phyloP scores from a whole-genome alignment of 2,329 filamentous ascomycete species.

The Aspergillus fijiensis region DNA sequence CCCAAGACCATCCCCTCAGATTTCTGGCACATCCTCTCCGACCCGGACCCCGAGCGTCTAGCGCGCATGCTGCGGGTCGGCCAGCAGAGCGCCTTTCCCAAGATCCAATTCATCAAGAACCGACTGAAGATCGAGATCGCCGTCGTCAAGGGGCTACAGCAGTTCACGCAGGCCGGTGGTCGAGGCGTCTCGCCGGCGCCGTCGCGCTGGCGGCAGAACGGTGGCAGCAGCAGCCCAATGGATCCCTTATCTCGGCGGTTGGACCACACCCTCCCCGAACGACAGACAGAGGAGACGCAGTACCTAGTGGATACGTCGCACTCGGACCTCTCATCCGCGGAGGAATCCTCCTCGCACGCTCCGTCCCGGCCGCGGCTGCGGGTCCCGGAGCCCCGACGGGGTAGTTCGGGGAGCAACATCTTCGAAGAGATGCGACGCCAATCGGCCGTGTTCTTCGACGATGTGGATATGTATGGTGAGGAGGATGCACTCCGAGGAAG shows the following conservation, averaged over 20 bases:
- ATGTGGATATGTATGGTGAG: slow-evolving; percentile 36
- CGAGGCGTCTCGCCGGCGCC: slow-evolving; percentile 29
- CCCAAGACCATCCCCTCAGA: slow-evolving; percentile 76
- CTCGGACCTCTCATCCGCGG: slow-evolving; percentile 24
- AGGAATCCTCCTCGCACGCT: slow-evolving; percentile 22
- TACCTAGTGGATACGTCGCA: slow-evolving; percentile 7
- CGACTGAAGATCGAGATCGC: slow-evolving; percentile 76
- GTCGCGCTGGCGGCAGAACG: slow-evolving; percentile 27
- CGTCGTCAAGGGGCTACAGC: slow-evolving; percentile 56
- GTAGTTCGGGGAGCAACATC: slow-evolving; percentile 35
- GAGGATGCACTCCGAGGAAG: slow-evolving; percentile 18
- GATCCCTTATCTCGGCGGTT: slow-evolving; percentile 26
- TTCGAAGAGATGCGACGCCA: slow-evolving; percentile 48
- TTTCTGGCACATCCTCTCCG: slow-evolving; percentile 81
- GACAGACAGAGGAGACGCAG: slow-evolving; percentile 14
- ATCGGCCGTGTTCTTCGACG: slow-evolving; percentile 49
- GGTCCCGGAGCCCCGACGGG: slow-evolving; percentile 22
- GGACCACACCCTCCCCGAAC: slow-evolving; percentile 30
- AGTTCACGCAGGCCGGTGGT: slow-evolving; percentile 29
- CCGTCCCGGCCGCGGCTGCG: slow-evolving; percentile 25
- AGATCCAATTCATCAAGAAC: slow-evolving; percentile 87
- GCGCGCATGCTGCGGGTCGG: slow-evolving; percentile 88
- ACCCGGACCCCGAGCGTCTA: slow-evolving; percentile 72
- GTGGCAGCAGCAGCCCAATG: slow-evolving; percentile 8
- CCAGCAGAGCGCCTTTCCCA: slow-evolving; percentile 85